These are phyloP conservation scores for Heimioporus sp. DNA, from an alignment of 768 basidiomycete species.

Conservation along the genomic window DNA sequence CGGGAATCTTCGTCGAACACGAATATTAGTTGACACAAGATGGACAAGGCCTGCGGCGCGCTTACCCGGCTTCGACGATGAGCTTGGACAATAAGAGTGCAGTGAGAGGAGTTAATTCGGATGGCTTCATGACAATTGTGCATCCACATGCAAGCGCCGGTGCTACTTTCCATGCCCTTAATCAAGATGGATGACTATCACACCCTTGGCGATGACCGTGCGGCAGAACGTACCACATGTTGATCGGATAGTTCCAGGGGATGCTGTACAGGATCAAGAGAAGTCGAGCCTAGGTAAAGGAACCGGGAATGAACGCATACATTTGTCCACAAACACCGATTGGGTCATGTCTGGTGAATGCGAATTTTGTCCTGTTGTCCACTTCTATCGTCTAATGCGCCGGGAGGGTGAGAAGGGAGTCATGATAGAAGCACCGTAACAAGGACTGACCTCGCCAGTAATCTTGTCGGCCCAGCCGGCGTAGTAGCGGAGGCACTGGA, in stretches of 20 bases:
- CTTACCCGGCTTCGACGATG: conserved; percentile 79
- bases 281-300: conserved; percentile 1
- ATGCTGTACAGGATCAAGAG: conserved; percentile 46
- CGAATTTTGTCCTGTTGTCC: conserved; percentile 76
- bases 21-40: conserved; percentile 12
- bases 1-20: conserved; percentile 56
- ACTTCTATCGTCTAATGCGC: conserved; percentile 66
- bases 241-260: conserved; percentile 93
- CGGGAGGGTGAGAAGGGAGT: conserved; percentile 5
- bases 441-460: conserved; percentile 63
- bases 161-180: conserved; percentile 87
- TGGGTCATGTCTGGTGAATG: conserved; percentile 85
- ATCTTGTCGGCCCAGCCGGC: conserved; percentile 98
- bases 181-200: conserved; percentile 1
- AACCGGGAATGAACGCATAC: conserved; percentile 37
- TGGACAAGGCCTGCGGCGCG: conserved; percentile 1
- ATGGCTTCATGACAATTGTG: conserved; percentile 94
- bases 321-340: conserved; percentile 96
- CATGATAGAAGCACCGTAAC: conserved; percentile 1
- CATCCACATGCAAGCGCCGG: conserved; percentile 91
- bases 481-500: conserved; percentile 84
- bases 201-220: neutral
- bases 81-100: conserved; percentile 82
- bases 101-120: conserved; percentile 81
- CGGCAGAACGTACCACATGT: conserved; percentile 60